Conservation (phyloP, 768 basidiomycete genomes). For the Boletus rubropictus region DNA sequence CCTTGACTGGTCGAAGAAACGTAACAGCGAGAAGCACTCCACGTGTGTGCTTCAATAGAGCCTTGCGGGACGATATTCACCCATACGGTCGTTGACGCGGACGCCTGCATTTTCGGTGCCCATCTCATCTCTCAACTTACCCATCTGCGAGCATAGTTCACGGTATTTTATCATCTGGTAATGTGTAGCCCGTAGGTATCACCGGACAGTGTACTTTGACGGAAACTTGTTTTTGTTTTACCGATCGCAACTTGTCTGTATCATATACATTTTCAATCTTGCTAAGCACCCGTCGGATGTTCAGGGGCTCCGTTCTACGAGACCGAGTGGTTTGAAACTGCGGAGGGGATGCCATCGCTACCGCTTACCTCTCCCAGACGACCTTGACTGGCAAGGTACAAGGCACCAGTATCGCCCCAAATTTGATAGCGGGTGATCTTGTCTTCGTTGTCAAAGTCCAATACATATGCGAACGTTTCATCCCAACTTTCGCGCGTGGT, state of each 20-base stretch:
- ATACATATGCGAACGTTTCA: slow-evolving; percentile 53
- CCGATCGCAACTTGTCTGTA: too few species aligned
- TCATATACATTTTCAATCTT: slow-evolving; percentile 6
- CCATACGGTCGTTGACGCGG: too few species aligned
- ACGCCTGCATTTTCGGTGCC: too few species aligned
- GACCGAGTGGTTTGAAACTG: too few species aligned
- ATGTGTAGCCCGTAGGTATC: slow-evolving; percentile 14
- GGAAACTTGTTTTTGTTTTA: neutral
- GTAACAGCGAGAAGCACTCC: slow-evolving; percentile 22
- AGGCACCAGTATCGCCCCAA: slow-evolving; percentile 64
- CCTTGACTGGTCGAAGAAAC: slow-evolving; percentile 25
- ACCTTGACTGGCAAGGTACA: slow-evolving; percentile 55
- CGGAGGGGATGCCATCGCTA: neutral
- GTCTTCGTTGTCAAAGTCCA: slow-evolving; percentile 53
- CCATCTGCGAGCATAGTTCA: slow-evolving; percentile 1
- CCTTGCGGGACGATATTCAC: neutral
- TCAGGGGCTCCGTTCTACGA: too few species aligned
- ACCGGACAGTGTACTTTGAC: slow-evolving; percentile 6
- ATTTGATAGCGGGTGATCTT: slow-evolving; percentile 59
- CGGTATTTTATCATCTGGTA: slow-evolving; percentile 16
- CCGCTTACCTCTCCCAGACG: slow-evolving; percentile 25
- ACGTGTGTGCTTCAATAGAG: slow-evolving; percentile 26
- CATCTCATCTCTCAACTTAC: neutral
- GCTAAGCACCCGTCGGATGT: too few species aligned
- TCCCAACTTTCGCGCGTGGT: slow-evolving; percentile 51